Percentiles rank a stretch among this genome's conserved stretches.
Evolutionary conservation across 1,139 yeast species (phyloP).

Genomic region (Taphrina communis): DNA sequence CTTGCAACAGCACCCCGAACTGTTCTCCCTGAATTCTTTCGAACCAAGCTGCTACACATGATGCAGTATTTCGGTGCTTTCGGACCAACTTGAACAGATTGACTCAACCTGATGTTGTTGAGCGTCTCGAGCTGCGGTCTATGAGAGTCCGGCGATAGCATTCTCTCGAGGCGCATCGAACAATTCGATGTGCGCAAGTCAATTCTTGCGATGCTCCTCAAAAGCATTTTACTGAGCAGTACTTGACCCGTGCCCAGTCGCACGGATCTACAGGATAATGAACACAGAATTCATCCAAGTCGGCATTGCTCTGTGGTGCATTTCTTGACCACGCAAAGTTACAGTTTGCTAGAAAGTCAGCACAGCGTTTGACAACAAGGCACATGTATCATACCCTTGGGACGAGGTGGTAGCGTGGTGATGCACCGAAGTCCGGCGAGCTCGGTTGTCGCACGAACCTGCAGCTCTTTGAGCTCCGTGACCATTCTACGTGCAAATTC

Average conservation of each 20-base stretch:
- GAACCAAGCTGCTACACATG: too few species aligned
- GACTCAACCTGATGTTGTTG: too few species aligned
- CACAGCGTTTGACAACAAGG: background rate
- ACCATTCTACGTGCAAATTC: slow-evolving; percentile 13
- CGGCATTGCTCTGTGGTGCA: slow-evolving; percentile 3
- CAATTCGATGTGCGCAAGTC: too few species aligned
- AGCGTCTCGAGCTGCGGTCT: too few species aligned
- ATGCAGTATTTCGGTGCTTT: too few species aligned
- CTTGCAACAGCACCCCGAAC: too few species aligned
- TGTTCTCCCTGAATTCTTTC: too few species aligned
- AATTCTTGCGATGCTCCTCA: background rate
- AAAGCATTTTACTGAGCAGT: slow-evolving; percentile 12
- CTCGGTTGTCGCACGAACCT: slow-evolving; percentile 1
- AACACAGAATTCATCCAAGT: background rate
- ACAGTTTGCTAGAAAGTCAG: slow-evolving; percentile 6
- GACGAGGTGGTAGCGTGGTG: slow-evolving; percentile 10
- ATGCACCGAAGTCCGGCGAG: background rate
- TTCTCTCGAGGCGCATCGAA: too few species aligned
- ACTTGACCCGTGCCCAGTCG: slow-evolving; percentile 17
- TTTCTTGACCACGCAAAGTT: slow-evolving; percentile 1
- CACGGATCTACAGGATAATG: slow-evolving; percentile 11
- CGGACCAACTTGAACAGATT: too few species aligned
- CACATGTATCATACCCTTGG: background rate
- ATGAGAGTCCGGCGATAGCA: too few species aligned
- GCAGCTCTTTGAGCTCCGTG: slow-evolving; percentile 9